These are phyloP conservation scores for Echium plantagineum DNA, from an alignment of 257 asterid genomes.

Conservation along the genomic window DNA sequence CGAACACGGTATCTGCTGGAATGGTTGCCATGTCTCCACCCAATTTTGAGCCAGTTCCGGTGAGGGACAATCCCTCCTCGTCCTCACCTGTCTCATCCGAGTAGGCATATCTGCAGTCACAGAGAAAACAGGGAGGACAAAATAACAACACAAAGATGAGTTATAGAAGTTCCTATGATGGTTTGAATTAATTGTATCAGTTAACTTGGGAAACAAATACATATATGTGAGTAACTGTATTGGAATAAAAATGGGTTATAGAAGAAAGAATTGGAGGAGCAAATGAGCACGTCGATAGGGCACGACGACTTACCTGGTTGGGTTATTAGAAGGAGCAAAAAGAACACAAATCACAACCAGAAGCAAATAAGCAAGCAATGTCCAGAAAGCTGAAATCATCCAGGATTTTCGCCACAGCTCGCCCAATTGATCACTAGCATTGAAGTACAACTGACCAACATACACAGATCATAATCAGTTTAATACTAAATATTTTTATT, in stretches of 20 bases:
- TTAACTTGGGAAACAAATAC: background rate
- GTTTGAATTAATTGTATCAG: too few relatives aligned
- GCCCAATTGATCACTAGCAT: slow-evolving; percentile 89
- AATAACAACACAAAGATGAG: too few relatives aligned
- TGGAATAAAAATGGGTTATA: background rate
- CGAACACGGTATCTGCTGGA: slow-evolving; percentile 58
- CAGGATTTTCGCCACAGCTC: slow-evolving; percentile 92
- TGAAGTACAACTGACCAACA: slow-evolving; percentile 70
- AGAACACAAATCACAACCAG: slow-evolving; percentile 73
- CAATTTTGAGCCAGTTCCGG: slow-evolving; percentile 45
- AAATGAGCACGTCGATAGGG: background rate
- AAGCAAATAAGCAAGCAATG: slow-evolving; percentile 59
- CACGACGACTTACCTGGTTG: slow-evolving; percentile 55
- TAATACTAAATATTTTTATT: background rate
- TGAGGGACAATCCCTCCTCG: slow-evolving; percentile 74
- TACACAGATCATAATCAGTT: background rate
- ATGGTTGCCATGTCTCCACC: slow-evolving; percentile 58
- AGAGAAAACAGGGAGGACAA: background rate
- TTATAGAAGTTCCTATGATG: too few relatives aligned
- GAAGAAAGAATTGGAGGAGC: background rate
- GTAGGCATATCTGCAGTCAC: slow-evolving; percentile 56
- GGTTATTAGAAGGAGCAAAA: slow-evolving; percentile 84
- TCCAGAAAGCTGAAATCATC: slow-evolving; percentile 96
- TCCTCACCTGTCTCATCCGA: slow-evolving; percentile 71
- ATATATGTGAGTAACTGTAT: background rate